Conservation (phyloP, 2,329 filamentous ascomycete genomes). For the Colletotrichum eleusines region DNA sequence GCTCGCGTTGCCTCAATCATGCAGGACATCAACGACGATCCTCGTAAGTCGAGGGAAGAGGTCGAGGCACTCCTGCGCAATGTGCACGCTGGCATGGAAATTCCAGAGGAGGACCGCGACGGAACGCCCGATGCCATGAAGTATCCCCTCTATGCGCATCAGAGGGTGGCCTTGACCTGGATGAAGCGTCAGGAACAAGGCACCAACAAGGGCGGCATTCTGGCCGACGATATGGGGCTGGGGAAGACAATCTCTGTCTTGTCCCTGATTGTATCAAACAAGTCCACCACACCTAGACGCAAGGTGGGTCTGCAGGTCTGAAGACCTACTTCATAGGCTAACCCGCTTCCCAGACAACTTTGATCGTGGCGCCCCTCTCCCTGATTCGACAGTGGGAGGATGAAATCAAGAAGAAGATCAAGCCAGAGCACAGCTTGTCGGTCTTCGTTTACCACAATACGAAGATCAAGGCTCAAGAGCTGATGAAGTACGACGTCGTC, state of each 20-base stretch:
- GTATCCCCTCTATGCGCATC: slow-evolving; percentile 81
- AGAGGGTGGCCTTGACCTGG: slow-evolving; percentile 83
- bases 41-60: slow-evolving; percentile 66
- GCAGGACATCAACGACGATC: slow-evolving; percentile 53
- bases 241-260: slow-evolving; percentile 89
- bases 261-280: slow-evolving; percentile 78
- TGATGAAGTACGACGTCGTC: slow-evolving; percentile 79
- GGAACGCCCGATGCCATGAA: slow-evolving; percentile 77
- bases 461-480: slow-evolving; percentile 68
- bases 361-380: slow-evolving; percentile 85
- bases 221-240: slow-evolving; percentile 86
- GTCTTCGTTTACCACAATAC: slow-evolving; percentile 77
- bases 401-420: slow-evolving; percentile 80
- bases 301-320: slow-evolving; percentile 46
- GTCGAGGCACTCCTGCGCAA: slow-evolving; percentile 78
- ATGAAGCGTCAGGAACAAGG: slow-evolving; percentile 80
- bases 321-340: slow-evolving; percentile 12
- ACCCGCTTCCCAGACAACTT: slow-evolving; percentile 69
- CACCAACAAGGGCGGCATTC: slow-evolving; percentile 80
- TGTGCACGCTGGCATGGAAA: slow-evolving; percentile 78
- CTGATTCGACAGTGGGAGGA: slow-evolving; percentile 87
- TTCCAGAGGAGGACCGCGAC: slow-evolving; percentile 71
- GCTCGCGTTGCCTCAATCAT: slow-evolving; percentile 30
- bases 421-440: slow-evolving; percentile 67
- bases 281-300: slow-evolving; percentile 61